phyloP scores from a whole-genome alignment of 495 filamentous ascomycete genomes.

The Aspergillus homomorphus region DNA sequence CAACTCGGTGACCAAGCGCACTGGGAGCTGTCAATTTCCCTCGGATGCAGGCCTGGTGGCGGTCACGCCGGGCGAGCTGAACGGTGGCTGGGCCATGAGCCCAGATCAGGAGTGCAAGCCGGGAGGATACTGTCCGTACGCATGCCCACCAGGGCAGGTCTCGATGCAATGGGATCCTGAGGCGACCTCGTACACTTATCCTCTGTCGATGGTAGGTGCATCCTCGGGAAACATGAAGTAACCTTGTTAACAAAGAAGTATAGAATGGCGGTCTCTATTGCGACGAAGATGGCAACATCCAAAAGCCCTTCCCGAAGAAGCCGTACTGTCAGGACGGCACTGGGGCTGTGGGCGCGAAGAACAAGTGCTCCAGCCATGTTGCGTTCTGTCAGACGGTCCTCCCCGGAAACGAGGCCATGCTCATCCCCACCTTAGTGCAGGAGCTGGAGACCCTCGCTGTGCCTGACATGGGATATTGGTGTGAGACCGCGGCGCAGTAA shows the following conservation, averaged over 20 bases:
- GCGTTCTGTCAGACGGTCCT: slow-evolving; percentile 82
- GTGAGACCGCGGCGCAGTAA: slow-evolving; percentile 70
- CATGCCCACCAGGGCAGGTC: slow-evolving; percentile 71
- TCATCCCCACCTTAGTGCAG: slow-evolving; percentile 70
- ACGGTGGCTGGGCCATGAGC: slow-evolving; percentile 82
- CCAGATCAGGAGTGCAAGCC: slow-evolving; percentile 69
- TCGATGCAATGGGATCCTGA: slow-evolving; percentile 78
- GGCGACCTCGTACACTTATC: slow-evolving; percentile 64
- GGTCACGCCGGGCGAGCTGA: slow-evolving; percentile 60
- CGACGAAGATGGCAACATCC: slow-evolving; percentile 60
- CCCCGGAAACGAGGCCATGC: slow-evolving; percentile 85
- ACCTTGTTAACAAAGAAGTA: not conserved
- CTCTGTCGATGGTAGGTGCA: slow-evolving; percentile 67
- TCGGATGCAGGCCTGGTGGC: slow-evolving; percentile 63
- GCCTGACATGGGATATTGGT: slow-evolving; percentile 70
- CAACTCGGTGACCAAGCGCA: slow-evolving; percentile 33
- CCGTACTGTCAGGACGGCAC: slow-evolving; percentile 72
- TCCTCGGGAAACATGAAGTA: not conserved
- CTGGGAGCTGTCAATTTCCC: slow-evolving; percentile 64
- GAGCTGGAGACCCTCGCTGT: slow-evolving; percentile 59
- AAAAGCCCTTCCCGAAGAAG: slow-evolving; percentile 67
- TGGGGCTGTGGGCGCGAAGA: slow-evolving; percentile 59
- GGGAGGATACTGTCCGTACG: slow-evolving; percentile 73
- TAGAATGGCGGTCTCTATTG: slow-evolving; percentile 79
- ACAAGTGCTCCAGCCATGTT: slow-evolving; percentile 58